These are phyloP conservation scores for Phytophthora pinifolia DNA, from an alignment of 352 stramenopile genomes.

Conservation along the genomic window DNA sequence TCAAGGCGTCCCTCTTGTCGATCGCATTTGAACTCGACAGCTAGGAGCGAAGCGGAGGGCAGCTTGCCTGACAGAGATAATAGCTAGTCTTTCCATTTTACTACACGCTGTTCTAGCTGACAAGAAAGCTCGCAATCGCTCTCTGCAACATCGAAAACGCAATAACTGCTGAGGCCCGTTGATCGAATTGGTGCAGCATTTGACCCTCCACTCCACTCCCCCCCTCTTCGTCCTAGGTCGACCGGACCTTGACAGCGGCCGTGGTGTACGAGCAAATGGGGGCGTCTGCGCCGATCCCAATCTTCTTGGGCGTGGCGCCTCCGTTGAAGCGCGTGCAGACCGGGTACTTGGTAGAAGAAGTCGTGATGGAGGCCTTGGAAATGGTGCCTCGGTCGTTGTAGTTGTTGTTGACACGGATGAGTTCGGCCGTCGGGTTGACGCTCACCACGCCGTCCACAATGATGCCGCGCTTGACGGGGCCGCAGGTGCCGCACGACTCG, in stretches of 20 bases:
- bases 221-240: conserved; percentile 9
- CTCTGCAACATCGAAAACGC: conserved; percentile 28
- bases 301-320: conserved; percentile 27
- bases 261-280: conserved; percentile 34
- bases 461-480: conserved; percentile 55
- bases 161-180: conserved; percentile 17
- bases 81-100: conserved; percentile 35
- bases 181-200: conserved; percentile 7
- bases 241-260: conserved; percentile 28
- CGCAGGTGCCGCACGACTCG: conserved; percentile 65
- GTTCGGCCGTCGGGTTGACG: conserved; percentile 51
- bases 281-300: conserved; percentile 27
- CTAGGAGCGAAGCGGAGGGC: conserved; percentile 16
- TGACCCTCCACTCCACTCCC: conserved; percentile 6
- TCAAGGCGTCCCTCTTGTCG: conserved; percentile 59
- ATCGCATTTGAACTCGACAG: conserved; percentile 39
- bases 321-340: conserved; percentile 37
- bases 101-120: conserved; percentile 34
- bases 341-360: conserved; percentile 20
- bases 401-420: conserved; percentile 71
- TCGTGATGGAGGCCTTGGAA: conserved; percentile 42
- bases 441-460: conserved; percentile 49
- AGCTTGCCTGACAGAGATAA: conserved; percentile 25
- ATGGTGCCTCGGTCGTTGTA: conserved; percentile 67
- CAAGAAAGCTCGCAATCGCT: conserved; percentile 29